Evolutionary conservation across 805 yeast genomes (phyloP), one percentile per base, ranked within the genome.

Genomic region (Ogataea zsoltii): DNA sequence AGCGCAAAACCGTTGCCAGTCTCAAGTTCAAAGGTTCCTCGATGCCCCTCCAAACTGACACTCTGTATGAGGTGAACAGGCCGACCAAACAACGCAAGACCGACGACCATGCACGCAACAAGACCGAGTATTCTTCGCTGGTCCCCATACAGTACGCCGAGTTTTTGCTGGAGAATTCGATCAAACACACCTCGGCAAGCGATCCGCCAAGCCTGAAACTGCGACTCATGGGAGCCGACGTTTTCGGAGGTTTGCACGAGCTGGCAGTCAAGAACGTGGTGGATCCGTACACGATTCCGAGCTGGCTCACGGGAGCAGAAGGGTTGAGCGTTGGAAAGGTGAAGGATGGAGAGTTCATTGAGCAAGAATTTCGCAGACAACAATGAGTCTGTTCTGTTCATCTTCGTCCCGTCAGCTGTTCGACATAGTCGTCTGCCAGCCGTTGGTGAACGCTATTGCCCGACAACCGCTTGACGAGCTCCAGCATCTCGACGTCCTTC

Each of bases 251-350:
- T 0, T 57, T 88, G 31, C 89, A 85, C 61, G 83, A 85, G 56
- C 68, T 88, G 14, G 76, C 89, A 21, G 69, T 69, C 42, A 45
- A 66, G 50, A 75, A 70, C 1, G 55, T 73, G 0, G 63, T 82
- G 2, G 75, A 85, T 53, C 75, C 85, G 0, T 67, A 72, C n/a
- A 68, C 53, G 0, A 65, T 85, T 13, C 96, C 96, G 0, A 76
- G 80, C 25, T 88, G 90, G 91, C 62, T 88, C 26, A 80, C 91
- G 3, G 96, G 95, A 2, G 89, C 86, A 60, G 83, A 82, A 49
- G 85, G 86, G 0, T 54, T 64, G 1, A 65, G 66, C 33, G 68
- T 76, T 30, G 90, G 90, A 0, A 55, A 50, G 0, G 63, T 78
- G 4, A 57, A 55, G 23, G 63, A 75, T 46, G 78, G 78, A 0